Base-by-base conservation (phyloP, 2,329 filamentous ascomycete species). In the Chalaropsis ovoidea region DNA sequence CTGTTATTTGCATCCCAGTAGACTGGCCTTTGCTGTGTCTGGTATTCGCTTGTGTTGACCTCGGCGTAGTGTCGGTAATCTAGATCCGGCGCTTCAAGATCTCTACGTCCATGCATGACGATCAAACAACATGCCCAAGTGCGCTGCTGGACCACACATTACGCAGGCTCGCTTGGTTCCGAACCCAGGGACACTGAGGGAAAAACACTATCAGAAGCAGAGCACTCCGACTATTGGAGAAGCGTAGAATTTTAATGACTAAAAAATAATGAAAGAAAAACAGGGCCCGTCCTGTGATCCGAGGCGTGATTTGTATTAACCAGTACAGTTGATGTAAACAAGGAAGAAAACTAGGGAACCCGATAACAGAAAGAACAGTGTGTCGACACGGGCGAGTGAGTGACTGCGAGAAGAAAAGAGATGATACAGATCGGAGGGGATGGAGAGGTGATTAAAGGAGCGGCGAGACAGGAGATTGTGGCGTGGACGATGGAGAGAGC, bases 271-370 rank as follows among this genome's bases (percentile, higher is more conserved):
- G 31, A 35, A 8, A 58, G 11, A 24, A 45, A 61, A 24, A 24
- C 7, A 62, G 19, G 15, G 62, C 49, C 35, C 27, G 45, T 64
- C 35, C 45, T 64, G 62, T 52, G 31, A 39, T 64, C 62, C 49
- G 45, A 49, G 42, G 49, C 62, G 35, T 58, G 24, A 39, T 39
- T 35, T 58, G 54, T 58, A 3, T 19, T 47, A 47, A 47, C 31
- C 15, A 58, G 54, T 58, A 58, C 54, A 31, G 22, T 24, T 52
- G 19, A 52, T 24, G 7, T 52, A 52, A 27, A 24, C 47, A 27
- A 52, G 24, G 19, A 52, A 52, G 24, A 19, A n/a, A 47, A 19
- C 43, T 47, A 19, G 43, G 3, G n/a, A 19, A 47, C 2, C 43
- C 15, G 15, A 47, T 5, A 47, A 15, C 17, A n/a, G 27, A 58